Evolutionary conservation across 345 rosid species (phyloP), one percentile per base, ranked within the genome.

Genomic region (Turnera subulata): DNA sequence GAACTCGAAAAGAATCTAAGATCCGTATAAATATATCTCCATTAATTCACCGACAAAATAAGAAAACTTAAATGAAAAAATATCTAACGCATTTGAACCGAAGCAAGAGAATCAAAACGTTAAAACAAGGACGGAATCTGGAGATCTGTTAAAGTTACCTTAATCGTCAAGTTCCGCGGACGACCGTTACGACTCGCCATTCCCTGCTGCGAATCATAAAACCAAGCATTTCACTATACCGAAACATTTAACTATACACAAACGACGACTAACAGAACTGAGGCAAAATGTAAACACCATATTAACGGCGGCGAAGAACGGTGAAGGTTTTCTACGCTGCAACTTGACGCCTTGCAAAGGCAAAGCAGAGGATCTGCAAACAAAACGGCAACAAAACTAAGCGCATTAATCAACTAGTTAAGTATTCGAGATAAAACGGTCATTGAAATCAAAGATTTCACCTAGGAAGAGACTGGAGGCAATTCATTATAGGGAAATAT

Each of bases 391-490:
- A n/a, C n/a, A n/a, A n/a, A n/a, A 35, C 22, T 21, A 6, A 12
- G 12, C 13, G 6, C n/a, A 45, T 42, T 20, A 33, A 43, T 33
- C 2, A 7, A 6, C 29, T 22, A 14, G 5, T 53, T 17, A 55
- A 35, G n/a, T 16, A 25, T 55, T 17, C 23, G 26, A 58, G 18
- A 25, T n/a, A 2, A 19, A 50, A 23, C 6, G 11, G 16, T 6
- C 50, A 4, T 11, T 12, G 21, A 38, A 64, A 2, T 10, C 50
- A 11, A 16, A 33, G 62, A n/a, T 20, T 46, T n/a, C n/a, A 86
- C 95, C 85, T 81, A 20, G 80, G 63, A 38, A 83, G 88, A 75
- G 66, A 71, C 49, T 80, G 89, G 52, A 82, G 87, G 55, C 83
- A 79, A 55, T 80, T 80, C 97, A 83, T 83, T 52, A 32, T 4